phyloP scores from a whole-genome alignment of 2,329 filamentous ascomycete species.

The Aspergillus awamori region DNA sequence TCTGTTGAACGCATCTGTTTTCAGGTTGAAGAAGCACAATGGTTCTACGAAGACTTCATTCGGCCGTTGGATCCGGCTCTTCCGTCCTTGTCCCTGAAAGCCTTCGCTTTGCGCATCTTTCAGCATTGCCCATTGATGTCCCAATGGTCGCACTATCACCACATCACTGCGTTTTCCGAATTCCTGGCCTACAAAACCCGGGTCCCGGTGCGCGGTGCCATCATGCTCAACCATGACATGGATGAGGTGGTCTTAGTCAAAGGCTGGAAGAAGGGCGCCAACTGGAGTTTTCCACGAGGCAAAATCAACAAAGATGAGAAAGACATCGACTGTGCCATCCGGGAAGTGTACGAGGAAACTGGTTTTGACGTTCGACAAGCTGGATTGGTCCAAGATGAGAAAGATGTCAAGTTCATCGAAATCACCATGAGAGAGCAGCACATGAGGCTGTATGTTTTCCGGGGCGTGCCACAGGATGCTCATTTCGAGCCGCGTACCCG shows the following conservation, averaged over 20 bases:
- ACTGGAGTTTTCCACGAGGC: conserved; percentile 94
- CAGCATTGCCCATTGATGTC: conserved; percentile 89
- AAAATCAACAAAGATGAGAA: conserved; percentile 99
- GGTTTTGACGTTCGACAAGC: conserved; percentile 79
- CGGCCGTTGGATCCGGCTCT: conserved; percentile 82
- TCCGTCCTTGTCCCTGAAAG: conserved; percentile 80
- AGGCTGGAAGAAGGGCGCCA: conserved; percentile 95
- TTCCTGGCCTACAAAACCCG: conserved; percentile 94
- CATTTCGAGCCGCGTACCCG: conserved; percentile 86
- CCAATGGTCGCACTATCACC: conserved; percentile 74
- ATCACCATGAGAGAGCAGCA: conserved; percentile 91
- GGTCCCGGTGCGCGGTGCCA: conserved; percentile 90
- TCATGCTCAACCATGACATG: conserved; percentile 92
- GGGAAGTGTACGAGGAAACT: conserved; percentile 96
- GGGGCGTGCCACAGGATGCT: conserved; percentile 83
- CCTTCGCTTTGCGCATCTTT: conserved; percentile 88
- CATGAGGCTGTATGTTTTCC: conserved; percentile 88
- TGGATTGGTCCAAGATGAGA: conserved; percentile 72
- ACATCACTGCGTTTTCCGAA: conserved; percentile 82
- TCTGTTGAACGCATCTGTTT: conserved; percentile 95
- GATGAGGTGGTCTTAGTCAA: conserved; percentile 91
- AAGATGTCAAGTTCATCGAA: conserved; percentile 79
- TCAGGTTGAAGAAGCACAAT: conserved; percentile 98
- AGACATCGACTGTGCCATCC: conserved; percentile 88
- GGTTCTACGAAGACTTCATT: conserved; percentile 99